Base-by-base conservation (phyloP, 495 filamentous ascomycete genomes). In the Penicillium atrosanguineum region DNA sequence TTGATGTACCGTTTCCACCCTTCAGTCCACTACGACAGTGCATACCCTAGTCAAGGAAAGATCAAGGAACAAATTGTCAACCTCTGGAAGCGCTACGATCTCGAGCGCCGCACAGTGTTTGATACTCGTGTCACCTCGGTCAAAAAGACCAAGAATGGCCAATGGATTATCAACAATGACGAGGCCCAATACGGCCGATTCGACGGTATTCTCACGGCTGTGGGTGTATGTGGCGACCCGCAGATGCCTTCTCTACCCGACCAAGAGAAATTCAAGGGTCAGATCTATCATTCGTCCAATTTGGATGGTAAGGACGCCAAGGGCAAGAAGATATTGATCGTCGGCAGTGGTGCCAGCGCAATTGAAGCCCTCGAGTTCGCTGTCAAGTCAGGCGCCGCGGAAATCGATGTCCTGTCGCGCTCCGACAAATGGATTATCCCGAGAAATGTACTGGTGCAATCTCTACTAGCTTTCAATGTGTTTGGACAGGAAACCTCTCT, bases 391-490 rank as follows among this genome's bases (percentile, higher is more conserved):
- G 78, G 81, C 2, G 89, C 89, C 0, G 71, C 70, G 7, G 83
- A 86, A 56, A 85, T 87, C 1, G 83, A 86, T 55, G 83, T 95
- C 16, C 78, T 94, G 6, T 83, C 89, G 1, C 80, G 90, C 15
- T 86, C 82, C 21, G 90, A 94, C 62, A 94, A 94, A 72, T 94
- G 90, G 90, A 86, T 94, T 47, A 92, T 94, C 49, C 90, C 89
- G 3, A 83, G 90, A 14, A 91, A 92, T 57, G 72, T 87, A 3
- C 37, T 93, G 14, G 75, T 91, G 29, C 87, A 94, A 63, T 77
- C 84, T 7, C 74, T 94, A 19, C 76, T 95, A 11, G 78, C 87
- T 1, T 67, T 89, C 53, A 95, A 95, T 62, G 79, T 93, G 50
- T 87, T 91, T 55, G 89, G 90, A 6, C 79, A 85, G 56, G 87